A percentile compares a stretch with the other conserved stretches of the same genome.
phyloP scores from a whole-genome alignment of 78 protist species.

The Emiliania huxleyi region DNA sequence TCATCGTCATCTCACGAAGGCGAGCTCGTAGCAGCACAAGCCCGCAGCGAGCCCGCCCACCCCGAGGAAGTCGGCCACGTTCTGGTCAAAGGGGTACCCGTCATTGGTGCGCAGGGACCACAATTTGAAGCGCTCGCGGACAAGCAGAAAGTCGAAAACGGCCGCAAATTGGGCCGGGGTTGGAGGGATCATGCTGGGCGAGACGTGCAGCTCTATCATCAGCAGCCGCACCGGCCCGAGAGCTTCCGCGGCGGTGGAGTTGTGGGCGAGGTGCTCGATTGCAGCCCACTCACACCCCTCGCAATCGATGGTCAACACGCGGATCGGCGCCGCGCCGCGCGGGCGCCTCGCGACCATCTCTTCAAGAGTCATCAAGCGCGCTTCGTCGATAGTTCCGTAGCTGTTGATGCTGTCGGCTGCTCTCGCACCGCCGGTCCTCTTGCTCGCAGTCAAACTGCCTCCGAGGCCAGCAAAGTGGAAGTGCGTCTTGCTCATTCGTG shows the following conservation, averaged over 20 bases:
- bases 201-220: not conserved
- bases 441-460: too few relatives aligned
- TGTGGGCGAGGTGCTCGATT: not conserved
- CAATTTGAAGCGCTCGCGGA: not conserved
- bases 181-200: not conserved
- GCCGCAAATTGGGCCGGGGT: not conserved
- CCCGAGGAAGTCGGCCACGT: not conserved
- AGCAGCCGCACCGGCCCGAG: not conserved
- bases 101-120: not conserved
- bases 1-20: not conserved
- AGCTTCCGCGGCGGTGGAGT: not conserved
- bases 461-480: too few relatives aligned
- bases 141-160: not conserved
- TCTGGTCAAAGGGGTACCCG: not conserved
- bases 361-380: too few relatives aligned
- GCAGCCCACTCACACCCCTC: conserved; percentile 4
- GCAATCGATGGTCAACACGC: not conserved
- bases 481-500: too few relatives aligned
- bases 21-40: not conserved
- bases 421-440: too few relatives aligned
- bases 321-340: too few relatives aligned
- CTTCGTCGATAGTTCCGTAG: too few relatives aligned
- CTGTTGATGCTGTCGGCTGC: too few relatives aligned
- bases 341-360: too few relatives aligned
- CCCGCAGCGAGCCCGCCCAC: not conserved